Evolutionary conservation across 1,139 yeast genomes (phyloP), one percentile per base, ranked within the genome.

Genomic region (Debaryomyces singareniensis): DNA sequence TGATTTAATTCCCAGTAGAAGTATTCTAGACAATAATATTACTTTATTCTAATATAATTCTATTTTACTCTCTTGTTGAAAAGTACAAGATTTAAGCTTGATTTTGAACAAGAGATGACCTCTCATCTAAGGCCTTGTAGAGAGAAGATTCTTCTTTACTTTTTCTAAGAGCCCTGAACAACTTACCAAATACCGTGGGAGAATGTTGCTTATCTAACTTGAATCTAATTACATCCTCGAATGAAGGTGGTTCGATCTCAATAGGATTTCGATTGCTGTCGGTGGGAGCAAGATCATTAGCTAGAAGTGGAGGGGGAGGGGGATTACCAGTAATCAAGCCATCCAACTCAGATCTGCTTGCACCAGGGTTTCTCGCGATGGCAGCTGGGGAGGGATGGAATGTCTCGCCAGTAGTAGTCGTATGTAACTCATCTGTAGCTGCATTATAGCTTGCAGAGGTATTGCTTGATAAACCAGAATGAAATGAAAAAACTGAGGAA

Each of bases 401-500:
- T 5, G 48, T 39, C 18, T 46, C 56, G 25, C 43, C 51, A 13
- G 36, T 38, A 5, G 51, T 36, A 4, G 43, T 28, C 21, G n/a
- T 7, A 7, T 18, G 21, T n/a, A 18, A 18, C 7, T 23, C 13
- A 13, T 23, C 25, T 7, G 11, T 7, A 33, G 53, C 45, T 5
- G 45, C 36, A 36, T 59, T 46, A 29, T 52, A 42, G 7, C 37
- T 27, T 20, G 36, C 40, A 13, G 31, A 23, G 6, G 32, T 34
- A 20, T 18, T 28, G 10, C 27, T 27, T 3, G 38, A 32, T 9
- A 54, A 53, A 26, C 57, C 44, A 2, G 68, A 62, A 42, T 67
- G 73, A 49, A 53, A 64, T 10, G 71, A 64, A 38, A 67, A 67
- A 6, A 67, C 54, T 3, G 70, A 62, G 3, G 69, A 61, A 33